Percentiles rank a stretch among this genome's conserved stretches.
These are phyloP conservation scores for Pseudohyphozyma bogoriensis DNA, from an alignment of 768 basidiomycete genomes.

Conservation along the genomic window DNA sequence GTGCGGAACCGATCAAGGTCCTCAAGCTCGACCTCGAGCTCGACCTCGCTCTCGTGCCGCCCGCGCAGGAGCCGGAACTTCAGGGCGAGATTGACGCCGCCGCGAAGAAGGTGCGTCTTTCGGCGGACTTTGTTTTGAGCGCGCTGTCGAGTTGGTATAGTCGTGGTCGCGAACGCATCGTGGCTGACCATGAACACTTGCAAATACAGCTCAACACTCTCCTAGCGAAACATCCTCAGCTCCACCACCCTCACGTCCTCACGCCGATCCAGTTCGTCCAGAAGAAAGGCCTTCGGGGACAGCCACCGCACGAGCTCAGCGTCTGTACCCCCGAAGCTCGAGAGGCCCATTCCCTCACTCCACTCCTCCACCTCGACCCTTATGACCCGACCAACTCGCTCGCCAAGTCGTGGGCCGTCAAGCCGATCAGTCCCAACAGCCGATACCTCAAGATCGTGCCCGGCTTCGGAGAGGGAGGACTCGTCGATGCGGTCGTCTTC, in stretches of 20 bases:
- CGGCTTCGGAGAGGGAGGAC: slow-evolving; percentile 11
- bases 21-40: not conserved
- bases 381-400: slow-evolving; percentile 4
- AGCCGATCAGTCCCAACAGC: slow-evolving; percentile 5
- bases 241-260: not conserved
- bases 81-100: too few relatives aligned
- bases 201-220: not conserved
- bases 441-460: not conserved
- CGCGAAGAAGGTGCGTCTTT: too few relatives aligned
- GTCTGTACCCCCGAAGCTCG: not conserved
- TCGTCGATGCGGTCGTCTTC: slow-evolving; percentile 14
- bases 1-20: not conserved
- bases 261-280: not conserved
- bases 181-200: not conserved
- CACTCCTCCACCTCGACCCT: slow-evolving; percentile 12
- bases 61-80: not conserved
- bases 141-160: not conserved
- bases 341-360: not conserved
- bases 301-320: not conserved
- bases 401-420: not conserved
- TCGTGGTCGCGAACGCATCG: too few relatives aligned
- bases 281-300: not conserved
- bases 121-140: not conserved
- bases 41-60: not conserved
- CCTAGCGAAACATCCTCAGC: not conserved